Base-by-base conservation (phyloP, 208 protist genomes). In the Acanthamoeba polyphaga region DNA sequence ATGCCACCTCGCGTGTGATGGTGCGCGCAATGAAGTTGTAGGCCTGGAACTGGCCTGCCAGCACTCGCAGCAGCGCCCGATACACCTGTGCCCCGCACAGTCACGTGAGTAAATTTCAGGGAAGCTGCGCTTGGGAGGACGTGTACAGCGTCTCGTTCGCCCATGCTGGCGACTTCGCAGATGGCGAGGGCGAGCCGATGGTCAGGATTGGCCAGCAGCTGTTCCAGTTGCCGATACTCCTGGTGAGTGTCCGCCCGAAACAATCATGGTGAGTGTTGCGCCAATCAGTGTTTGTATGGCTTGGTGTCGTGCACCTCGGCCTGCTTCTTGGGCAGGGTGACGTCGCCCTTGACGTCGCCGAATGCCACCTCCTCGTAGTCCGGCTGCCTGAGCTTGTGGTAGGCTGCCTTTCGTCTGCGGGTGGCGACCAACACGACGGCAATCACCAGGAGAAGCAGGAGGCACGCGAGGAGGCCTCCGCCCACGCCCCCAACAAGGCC, bases 331-430 rank as follows among this genome's bases (percentile, higher is more conserved):
- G 78, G 78, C 43, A 87, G 78, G 6, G n/a, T 43, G 10, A 53
- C 78, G 51, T 53, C 78, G 9, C 70, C 32, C 27, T 10, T 22
- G 29, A 60, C 46, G 78, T 87, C 78, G 78, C 78, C 78, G 51
- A 58, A 87, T 4, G 78, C 78, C 46, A 87, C 58, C 1, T 15
- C 49, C 24, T 87, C 78, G n/a, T 87, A 87, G 78, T 87, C 78
- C 17, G 78, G 78, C 78, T 87, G 78, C 27, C 58, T 87, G 78
- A 87, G 78, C 6, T 43, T 10, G 3, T 49, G 1, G 27, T 87
- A 87, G 49, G 78, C 43, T 3, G 12, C 43, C 24, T 15, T 3
- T 19, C 78, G 78, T 2, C 78, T 5, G 17, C 49, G 78, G 3
- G 1, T 32, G 19, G 43, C 49, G 46, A 34, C 38, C 17, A 58